Conservation (phyloP, 257 asterid genomes). For the Ophiorrhiza pumila region DNA sequence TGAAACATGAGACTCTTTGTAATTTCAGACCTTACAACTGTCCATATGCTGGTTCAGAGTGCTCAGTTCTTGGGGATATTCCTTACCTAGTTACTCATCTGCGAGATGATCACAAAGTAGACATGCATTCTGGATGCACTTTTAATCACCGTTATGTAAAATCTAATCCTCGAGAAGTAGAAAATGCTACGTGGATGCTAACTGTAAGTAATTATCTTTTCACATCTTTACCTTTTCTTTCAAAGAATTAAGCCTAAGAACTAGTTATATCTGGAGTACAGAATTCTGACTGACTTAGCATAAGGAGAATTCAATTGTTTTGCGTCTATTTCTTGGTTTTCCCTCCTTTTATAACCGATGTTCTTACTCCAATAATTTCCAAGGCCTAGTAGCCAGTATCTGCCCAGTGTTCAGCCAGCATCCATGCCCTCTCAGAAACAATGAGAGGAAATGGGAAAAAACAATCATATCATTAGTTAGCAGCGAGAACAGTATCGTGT, state of each 20-base stretch:
- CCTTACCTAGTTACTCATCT: slow-evolving; percentile 68
- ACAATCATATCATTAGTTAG: not conserved
- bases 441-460: not conserved
- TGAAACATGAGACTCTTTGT: slow-evolving; percentile 78
- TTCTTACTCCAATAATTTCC: not conserved
- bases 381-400: not conserved
- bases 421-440: not conserved
- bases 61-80: slow-evolving; percentile 76
- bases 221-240: not conserved
- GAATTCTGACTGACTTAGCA: not conserved
- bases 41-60: slow-evolving; percentile 90
- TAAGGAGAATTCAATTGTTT: not conserved
- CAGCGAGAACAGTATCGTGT: too few species aligned
- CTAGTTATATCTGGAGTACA: not conserved
- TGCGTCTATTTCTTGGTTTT: not conserved
- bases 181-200: slow-evolving; percentile 95
- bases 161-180: slow-evolving; percentile 91
- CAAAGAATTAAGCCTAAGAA: not conserved
- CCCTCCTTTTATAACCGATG: not conserved
- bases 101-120: slow-evolving; percentile 88
- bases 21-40: slow-evolving; percentile 83
- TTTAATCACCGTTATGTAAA: slow-evolving; percentile 91
- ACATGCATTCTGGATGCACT: slow-evolving; percentile 90
- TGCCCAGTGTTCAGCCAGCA: not conserved
- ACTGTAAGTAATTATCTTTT: slow-evolving; percentile 51